Conservation (phyloP, 441 rosid species). For the Populus tomentosa region DNA sequence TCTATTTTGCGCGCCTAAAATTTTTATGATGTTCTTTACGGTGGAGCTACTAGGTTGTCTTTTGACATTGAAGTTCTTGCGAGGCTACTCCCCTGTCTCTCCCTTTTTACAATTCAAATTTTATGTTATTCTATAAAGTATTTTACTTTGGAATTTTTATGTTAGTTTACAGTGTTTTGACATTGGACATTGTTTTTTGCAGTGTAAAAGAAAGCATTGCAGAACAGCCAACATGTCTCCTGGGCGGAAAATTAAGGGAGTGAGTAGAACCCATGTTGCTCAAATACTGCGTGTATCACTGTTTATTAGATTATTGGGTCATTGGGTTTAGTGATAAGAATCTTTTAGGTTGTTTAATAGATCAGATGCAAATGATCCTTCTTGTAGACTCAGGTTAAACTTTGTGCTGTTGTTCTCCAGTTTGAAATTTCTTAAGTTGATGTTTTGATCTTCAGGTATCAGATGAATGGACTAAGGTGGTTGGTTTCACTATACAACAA, state of each 20-base stretch:
- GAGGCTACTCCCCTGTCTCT: background rate
- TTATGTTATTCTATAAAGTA: background rate
- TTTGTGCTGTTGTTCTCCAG: background rate
- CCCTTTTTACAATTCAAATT: background rate
- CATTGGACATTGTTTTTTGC: slow-evolving; percentile 29
- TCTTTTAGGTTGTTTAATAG: background rate
- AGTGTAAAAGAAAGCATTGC: slow-evolving; percentile 81
- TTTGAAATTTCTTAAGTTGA: slow-evolving; percentile 17
- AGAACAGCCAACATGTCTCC: slow-evolving; percentile 74
- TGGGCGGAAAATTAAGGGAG: slow-evolving; percentile 92
- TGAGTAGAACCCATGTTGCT: slow-evolving; percentile 38
- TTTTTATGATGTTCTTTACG: background rate
- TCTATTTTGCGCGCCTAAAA: background rate
- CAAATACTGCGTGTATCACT: background rate
- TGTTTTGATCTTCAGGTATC: slow-evolving; percentile 62
- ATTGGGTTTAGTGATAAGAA: background rate
- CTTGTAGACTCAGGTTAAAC: background rate
- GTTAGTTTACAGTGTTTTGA: slow-evolving; percentile 12
- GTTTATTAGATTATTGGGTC: background rate
- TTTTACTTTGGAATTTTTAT: background rate
- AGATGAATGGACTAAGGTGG: slow-evolving; percentile 96
- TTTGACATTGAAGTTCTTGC: background rate
- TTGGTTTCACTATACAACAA: slow-evolving; percentile 87
- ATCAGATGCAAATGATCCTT: background rate
- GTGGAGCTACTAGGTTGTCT: background rate